Base-by-base conservation (phyloP, 1,139 yeast genomes). In the Taiozyma sp. region DNA sequence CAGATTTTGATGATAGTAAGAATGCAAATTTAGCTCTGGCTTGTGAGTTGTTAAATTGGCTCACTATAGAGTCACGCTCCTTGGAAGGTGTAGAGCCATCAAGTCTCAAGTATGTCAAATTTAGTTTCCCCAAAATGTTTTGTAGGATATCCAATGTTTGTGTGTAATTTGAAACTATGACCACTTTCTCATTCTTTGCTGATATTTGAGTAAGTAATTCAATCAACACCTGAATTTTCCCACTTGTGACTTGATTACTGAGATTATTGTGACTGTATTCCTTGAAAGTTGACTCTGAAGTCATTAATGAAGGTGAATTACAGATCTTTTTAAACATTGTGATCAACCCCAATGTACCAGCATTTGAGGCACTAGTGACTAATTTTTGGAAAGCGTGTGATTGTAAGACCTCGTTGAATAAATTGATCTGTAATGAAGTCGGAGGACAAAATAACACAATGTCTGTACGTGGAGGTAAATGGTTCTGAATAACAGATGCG, bases 91-190 rank as follows among this genome's bases (percentile, higher is more conserved):
- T 89, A 1, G 87, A 74, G 0, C 99, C 99, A 68, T 95, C 99
- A 10, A 93, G 69, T 46, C 99, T 72, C 13, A 77, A 66, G 61
- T 74, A 84, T 0, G 77, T 65, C 55, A 85, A 62, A 48, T 77
- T 76, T 39, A 80, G 64, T 29, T 78, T 76, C 7, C 68, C 69
- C 45, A 90, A 64, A 13, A 86, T 62, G 9, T 69, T 68, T 62
- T 88, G 89, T 29, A 93, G 69, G 6, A 93, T 68, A 63, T 93
- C 96, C 46, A 93, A 72, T 0, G 97, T 90, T 62, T 88, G 86
- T 0, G 98, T 93, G 54, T 83, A 93, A 54, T 93, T 91, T 0
- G 98, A 91, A 3, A 91, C 88, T 34, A 93, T 69, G 0, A 93
- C 97, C 4, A 87, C 80, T 63, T 91, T 93, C 62, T 93, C 96